Evolutionary conservation across 2,329 filamentous ascomycete genomes (phyloP).

Genomic region (Pleurostoma richardsiae): DNA sequence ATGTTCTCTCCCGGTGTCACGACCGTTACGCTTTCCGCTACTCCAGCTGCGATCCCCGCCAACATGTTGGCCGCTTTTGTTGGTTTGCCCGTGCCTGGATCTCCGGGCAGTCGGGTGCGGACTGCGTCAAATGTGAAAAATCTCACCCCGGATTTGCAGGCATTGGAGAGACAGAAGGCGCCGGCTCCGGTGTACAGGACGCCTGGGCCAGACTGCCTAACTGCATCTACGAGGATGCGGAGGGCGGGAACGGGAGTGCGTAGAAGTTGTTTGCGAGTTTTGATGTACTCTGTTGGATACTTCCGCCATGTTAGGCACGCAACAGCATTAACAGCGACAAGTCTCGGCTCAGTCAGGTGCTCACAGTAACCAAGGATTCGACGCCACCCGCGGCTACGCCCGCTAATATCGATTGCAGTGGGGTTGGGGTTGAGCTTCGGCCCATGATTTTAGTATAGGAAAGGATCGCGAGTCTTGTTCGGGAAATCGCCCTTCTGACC

Average conservation of each 20-base stretch:
- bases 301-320: no score
- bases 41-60: constrained; percentile 14
- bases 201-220: constrained; percentile 1
- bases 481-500: no score
- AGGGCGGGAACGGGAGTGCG: constrained; percentile 1
- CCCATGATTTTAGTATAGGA: no score
- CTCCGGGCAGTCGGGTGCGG: constrained; percentile 6
- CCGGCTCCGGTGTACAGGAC: constrained; percentile 8
- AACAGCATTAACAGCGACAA: no score
- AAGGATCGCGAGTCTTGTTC: no score
- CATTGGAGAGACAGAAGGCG: constrained; percentile 13
- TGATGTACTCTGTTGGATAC: constrained; percentile 3
- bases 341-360: no score
- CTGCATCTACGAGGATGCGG: constrained; percentile 4
- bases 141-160: constrained; percentile 13
- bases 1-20: constrained; percentile 20
- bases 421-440: no score
- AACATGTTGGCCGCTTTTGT: constrained; percentile 14
- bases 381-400: no score
- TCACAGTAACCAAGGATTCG: no score
- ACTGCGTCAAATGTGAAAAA: constrained; percentile 16
- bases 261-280: constrained; percentile 10
- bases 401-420: no score
- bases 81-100: background rate
- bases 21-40: constrained; percentile 14